Conservation (phyloP, 495 filamentous ascomycete genomes). For the Aspergillus nanangensis region DNA sequence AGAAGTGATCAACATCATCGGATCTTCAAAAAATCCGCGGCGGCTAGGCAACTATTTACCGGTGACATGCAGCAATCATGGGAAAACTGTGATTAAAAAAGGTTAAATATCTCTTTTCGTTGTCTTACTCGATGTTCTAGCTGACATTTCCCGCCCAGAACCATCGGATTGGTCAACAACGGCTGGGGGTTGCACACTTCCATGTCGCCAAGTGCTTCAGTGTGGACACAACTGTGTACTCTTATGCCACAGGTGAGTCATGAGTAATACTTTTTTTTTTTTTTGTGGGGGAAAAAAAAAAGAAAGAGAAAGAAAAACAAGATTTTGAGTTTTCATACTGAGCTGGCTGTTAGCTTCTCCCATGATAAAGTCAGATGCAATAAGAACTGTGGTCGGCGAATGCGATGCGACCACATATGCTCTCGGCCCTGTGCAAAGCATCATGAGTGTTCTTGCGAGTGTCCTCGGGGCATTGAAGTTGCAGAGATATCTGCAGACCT, state of each 20-base stretch:
- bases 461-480: background rate
- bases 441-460: constrained; percentile 16
- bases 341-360: constrained; percentile 16
- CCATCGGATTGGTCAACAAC: constrained; percentile 46
- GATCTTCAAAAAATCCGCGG: constrained; percentile 2
- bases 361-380: constrained; percentile 27
- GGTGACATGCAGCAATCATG: constrained; percentile 38
- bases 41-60: constrained; percentile 34
- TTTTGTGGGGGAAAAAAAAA: too few species aligned
- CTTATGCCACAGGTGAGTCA: constrained; percentile 36
- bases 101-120: constrained; percentile 4
- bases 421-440: constrained; percentile 10
- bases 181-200: constrained; percentile 43
- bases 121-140: background rate
- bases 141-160: constrained; percentile 14
- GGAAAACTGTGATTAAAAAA: constrained; percentile 22
- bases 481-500: background rate
- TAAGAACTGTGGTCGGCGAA: constrained; percentile 18
- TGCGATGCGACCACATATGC: constrained; percentile 31
- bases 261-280: too few species aligned
- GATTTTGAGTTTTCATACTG: background rate
- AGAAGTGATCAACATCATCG: constrained; percentile 32
- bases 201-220: constrained; percentile 26
- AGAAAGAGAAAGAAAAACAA: background rate
- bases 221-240: constrained; percentile 39